Evolutionary conservation across 2,329 filamentous ascomycete species (phyloP).

Genomic region (Sphaerulina vaccinii): DNA sequence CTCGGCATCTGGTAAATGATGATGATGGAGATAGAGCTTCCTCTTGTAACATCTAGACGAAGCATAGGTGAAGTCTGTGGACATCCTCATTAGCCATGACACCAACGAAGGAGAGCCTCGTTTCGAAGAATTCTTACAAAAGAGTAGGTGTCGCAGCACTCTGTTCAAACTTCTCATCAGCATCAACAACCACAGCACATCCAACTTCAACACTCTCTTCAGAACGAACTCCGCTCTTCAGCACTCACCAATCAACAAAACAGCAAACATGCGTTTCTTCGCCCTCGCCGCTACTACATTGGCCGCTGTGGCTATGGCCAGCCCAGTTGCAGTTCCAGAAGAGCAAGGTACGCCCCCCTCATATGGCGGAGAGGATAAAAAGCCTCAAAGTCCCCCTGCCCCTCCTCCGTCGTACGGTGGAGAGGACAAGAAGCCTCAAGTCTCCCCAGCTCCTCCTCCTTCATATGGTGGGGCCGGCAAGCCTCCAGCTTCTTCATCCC

Average conservation of each 20-base stretch:
- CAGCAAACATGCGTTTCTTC: slow-evolving; percentile 13
- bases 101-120: no score
- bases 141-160: neutral
- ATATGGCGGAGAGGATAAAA: no score
- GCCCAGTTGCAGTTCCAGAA: slow-evolving; percentile 5
- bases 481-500: no score
- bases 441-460: no score
- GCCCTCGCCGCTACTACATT: slow-evolving; percentile 8
- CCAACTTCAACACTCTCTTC: neutral
- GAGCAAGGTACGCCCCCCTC: neutral
- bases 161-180: neutral
- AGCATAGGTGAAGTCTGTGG: neutral
- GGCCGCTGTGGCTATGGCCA: slow-evolving; percentile 4
- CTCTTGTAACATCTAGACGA: neutral
- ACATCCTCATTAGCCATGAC: no score
- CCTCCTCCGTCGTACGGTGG: no score
- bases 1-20: no score
- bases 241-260: neutral
- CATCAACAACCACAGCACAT: neutral
- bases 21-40: neutral
- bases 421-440: no score
- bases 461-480: no score
- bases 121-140: no score
- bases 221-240: no score
- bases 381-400: no score